Conservation (phyloP, 345 rosid species). For the Luvunga scandens region DNA sequence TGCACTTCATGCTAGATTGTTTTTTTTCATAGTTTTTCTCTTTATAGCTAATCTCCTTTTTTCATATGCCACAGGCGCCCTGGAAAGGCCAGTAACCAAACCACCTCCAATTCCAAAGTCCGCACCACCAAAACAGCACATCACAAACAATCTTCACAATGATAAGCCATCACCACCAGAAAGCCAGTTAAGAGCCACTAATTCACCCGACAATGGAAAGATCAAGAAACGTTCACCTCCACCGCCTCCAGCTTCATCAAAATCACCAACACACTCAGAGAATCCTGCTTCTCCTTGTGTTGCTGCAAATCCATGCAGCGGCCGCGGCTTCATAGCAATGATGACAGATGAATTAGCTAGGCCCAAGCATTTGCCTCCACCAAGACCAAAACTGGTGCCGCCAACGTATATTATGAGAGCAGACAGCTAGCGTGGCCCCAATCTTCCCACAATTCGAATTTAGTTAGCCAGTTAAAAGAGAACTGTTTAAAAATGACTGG, state of each 20-base stretch:
- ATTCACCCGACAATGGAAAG: background rate
- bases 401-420: background rate
- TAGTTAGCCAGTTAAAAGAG: too few species aligned
- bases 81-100: background rate
- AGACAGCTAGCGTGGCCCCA: background rate
- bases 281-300: background rate
- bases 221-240: background rate
- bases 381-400: background rate
- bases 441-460: too few species aligned
- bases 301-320: background rate
- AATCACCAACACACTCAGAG: background rate
- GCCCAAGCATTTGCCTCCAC: background rate
- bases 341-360: background rate
- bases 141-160: background rate
- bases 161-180: background rate
- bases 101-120: constrained; percentile 1
- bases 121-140: background rate
- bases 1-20: too few species aligned
- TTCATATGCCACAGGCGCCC: too few species aligned
- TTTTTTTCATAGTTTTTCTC: too few species aligned
- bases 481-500: too few species aligned
- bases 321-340: background rate
- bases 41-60: too few species aligned
- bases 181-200: background rate
- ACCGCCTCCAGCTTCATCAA: background rate